These are phyloP conservation scores for Penicillium sp. DNA, from an alignment of 2,329 filamentous ascomycete species.

Conservation along the genomic window DNA sequence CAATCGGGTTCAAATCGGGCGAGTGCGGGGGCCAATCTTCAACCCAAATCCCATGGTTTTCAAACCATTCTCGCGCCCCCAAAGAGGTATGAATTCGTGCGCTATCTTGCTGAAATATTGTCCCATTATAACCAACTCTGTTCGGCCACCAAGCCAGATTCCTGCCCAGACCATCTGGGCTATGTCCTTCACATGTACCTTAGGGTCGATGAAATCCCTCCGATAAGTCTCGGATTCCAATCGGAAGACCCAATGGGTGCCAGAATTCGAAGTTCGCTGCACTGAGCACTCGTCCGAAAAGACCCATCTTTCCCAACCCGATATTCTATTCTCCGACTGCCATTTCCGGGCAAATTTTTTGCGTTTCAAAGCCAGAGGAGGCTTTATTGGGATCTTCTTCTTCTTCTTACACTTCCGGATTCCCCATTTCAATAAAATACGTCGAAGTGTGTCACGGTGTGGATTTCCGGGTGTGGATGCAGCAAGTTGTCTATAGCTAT, in stretches of 20 bases:
- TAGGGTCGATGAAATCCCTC: no score
- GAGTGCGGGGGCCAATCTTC: background rate
- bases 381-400: no score
- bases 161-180: no score
- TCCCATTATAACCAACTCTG: no score
- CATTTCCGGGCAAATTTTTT: background rate
- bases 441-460: background rate
- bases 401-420: background rate
- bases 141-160: no score
- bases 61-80: background rate
- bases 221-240: no score
- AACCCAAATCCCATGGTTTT: background rate
- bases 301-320: background rate
- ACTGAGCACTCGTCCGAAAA: background rate
- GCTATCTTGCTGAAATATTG: constrained; percentile 1
- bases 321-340: background rate
- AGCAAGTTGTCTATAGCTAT: background rate
- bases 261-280: background rate
- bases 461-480: background rate
- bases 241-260: no score
- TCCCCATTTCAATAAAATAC: background rate
- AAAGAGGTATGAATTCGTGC: background rate
- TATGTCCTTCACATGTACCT: no score
- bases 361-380: background rate
- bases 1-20: constrained; percentile 3